Conservation (phyloP, 805 yeast genomes). For the Candida taoyuanica region DNA sequence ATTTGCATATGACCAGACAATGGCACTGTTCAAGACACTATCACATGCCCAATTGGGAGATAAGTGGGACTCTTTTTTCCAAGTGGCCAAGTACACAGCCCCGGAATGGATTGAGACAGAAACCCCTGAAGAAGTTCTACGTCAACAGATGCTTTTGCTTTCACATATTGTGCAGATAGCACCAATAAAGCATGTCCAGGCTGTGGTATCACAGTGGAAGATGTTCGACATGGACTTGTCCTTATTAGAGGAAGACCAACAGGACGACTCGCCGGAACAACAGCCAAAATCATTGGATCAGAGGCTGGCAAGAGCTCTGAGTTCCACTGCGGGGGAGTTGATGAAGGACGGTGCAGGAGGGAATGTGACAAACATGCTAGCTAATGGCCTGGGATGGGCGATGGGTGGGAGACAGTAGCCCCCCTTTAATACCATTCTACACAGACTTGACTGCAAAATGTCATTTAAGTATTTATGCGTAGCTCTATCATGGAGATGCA, state of each 20-base stretch:
- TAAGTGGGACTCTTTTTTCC: conserved; percentile 71
- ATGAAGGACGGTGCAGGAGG: conserved; percentile 14
- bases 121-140: conserved; percentile 34
- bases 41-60: conserved; percentile 12
- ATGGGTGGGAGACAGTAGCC: conserved; percentile 30
- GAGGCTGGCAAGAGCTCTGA: conserved; percentile 22
- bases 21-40: conserved; percentile 26
- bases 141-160: conserved; percentile 50
- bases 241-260: conserved; percentile 21
- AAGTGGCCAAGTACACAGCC: conserved; percentile 37
- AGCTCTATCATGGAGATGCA: neutral
- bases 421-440: too few relatives aligned
- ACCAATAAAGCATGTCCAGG: conserved; percentile 49
- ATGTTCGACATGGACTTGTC: conserved; percentile 38
- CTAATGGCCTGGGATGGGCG: conserved; percentile 49
- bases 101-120: conserved; percentile 40
- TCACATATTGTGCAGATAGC: conserved; percentile 47
- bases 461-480: too few relatives aligned
- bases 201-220: conserved; percentile 63
- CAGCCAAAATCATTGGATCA: conserved; percentile 14
- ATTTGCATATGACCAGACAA: conserved; percentile 45
- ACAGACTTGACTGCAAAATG: too few relatives aligned
- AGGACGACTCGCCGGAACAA: neutral
- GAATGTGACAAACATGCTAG: conserved; percentile 37
- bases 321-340: conserved; percentile 21